Evolutionary conservation across 2,329 filamentous ascomycete species (phyloP), one percentile per base, ranked within the genome.

Genomic region (Myrmaecium sp.): DNA sequence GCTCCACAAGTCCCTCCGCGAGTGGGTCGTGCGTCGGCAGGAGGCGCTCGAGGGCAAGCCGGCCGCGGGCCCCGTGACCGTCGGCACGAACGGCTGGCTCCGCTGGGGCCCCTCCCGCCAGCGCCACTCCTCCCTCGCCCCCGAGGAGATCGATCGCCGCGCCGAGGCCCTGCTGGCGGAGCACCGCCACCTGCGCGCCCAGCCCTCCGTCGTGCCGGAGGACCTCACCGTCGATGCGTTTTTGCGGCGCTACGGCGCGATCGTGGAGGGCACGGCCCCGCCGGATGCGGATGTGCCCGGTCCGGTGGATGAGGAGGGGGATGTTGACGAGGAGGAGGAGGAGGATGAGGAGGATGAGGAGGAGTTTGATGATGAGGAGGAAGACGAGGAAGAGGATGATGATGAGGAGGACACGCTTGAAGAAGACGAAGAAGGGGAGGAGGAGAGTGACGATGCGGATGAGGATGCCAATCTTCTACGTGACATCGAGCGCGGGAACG

Each of bases 291-390:
- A 7, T n/a, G 18, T 20, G 7, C n/a, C n/a, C n/a, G n/a, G n/a
- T n/a, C 13, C 9, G 31, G 14, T 32, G 30, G 5, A 15, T 43
- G n/a, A 23, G 14, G 19, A 16, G 16, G 27, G 28, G 32, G 14
- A 24, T 27, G 11, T 14, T 15, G 16, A 19, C 11, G 23, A 26
- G 22, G 21, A 26, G 26, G 13, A 23, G n/a, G 9, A 15, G 9
- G 8, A 15, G 2, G 11, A 8, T 5, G 14, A 25, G 23, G 14
- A 26, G 17, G 13, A 6, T 6, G 26, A n/a, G 10, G 21, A 24
- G 14, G 15, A 27, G 25, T 15, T 19, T 14, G 18, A 5, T 10
- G 8, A n/a, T 24, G 16, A 29, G 14, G 22, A 6, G 13, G 15
- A 14, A 20, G 15, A 23, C 10, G 11, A 11, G 19, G 5, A 15